Percentiles rank a stretch among this genome's conserved stretches.
Evolutionary conservation across 805 yeast genomes (phyloP).

Genomic region (Sugiyamaella chiloensis): DNA sequence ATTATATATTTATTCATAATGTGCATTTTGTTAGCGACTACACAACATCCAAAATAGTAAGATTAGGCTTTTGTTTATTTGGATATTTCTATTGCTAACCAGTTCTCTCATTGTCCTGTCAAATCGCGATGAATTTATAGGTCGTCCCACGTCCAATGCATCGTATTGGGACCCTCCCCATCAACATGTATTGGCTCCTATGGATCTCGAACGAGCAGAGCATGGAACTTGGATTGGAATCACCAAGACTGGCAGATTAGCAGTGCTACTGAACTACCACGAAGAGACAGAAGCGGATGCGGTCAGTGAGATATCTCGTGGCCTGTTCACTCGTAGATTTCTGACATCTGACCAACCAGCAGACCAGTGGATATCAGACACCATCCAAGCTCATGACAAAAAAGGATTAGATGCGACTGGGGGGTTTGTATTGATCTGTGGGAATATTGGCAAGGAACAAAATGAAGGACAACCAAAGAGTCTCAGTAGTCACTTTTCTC

Average conservation of each 20-base stretch:
- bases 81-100: background rate
- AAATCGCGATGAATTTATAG: conserved; percentile 83
- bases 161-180: conserved; percentile 34
- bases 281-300: conserved; percentile 43
- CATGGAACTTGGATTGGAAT: conserved; percentile 94
- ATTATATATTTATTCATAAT: conserved; percentile 40
- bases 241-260: conserved; percentile 52
- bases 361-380: conserved; percentile 44
- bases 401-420: conserved; percentile 44
- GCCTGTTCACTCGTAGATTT: conserved; percentile 47
- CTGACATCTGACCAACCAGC: conserved; percentile 38
- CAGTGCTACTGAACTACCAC: conserved; percentile 73
- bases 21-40: conserved; percentile 77
- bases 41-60: conserved; percentile 62
- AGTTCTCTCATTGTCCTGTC: conserved; percentile 70
- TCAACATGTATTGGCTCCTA: conserved; percentile 57
- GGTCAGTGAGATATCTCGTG: conserved; percentile 47
- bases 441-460: conserved; percentile 35
- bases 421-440: conserved; percentile 62
- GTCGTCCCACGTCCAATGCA: conserved; percentile 67
- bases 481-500: conserved; percentile 1
- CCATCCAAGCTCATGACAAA: conserved; percentile 27
- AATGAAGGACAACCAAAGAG: conserved; percentile 23
- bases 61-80: conserved; percentile 16
- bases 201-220: conserved; percentile 66